These are phyloP conservation scores for Xylaria sp. DNA, from an alignment of 2,329 filamentous ascomycete species.

Conservation along the genomic window DNA sequence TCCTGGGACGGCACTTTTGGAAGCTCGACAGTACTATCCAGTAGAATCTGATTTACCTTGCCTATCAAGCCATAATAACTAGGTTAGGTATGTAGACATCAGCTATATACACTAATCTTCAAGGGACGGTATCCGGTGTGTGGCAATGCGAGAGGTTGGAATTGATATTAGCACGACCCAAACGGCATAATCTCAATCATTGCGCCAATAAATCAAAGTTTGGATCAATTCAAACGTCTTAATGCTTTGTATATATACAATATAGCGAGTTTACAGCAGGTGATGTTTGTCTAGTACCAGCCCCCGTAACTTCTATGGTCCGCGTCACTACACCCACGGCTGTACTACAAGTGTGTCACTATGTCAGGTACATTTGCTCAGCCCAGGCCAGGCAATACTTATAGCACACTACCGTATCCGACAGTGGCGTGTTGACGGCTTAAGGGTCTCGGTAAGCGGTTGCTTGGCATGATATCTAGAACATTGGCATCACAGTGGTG, in stretches of 20 bases:
- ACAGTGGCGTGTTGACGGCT: slow-evolving; percentile 21
- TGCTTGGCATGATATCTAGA: slow-evolving; percentile 23
- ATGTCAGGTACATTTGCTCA: neutral
- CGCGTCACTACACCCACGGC: neutral
- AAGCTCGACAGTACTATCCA: neutral
- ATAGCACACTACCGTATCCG: neutral
- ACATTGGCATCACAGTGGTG: slow-evolving; percentile 15
- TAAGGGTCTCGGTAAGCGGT: slow-evolving; percentile 24
- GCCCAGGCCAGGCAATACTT: neutral
- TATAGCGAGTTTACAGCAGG: no score
- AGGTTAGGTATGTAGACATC: neutral
- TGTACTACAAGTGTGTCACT: neutral
- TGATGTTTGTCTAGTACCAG: no score
- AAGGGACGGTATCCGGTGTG: neutral
- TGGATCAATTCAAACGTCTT: no score
- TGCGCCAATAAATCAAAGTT: neutral
- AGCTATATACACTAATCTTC: neutral
- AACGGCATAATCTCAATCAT: neutral
- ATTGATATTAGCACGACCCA: neutral
- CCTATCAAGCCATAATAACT: neutral
- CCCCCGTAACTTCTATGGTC: no score
- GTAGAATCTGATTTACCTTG: neutral
- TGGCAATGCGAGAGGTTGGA: neutral
- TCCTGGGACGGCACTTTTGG: neutral
- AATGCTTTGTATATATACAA: no score